Percentiles rank a stretch among this genome's conserved stretches.
These are phyloP conservation scores for Gonapodya prolifera DNA, from an alignment of 192 early-diverging fungal species.

Conservation along the genomic window DNA sequence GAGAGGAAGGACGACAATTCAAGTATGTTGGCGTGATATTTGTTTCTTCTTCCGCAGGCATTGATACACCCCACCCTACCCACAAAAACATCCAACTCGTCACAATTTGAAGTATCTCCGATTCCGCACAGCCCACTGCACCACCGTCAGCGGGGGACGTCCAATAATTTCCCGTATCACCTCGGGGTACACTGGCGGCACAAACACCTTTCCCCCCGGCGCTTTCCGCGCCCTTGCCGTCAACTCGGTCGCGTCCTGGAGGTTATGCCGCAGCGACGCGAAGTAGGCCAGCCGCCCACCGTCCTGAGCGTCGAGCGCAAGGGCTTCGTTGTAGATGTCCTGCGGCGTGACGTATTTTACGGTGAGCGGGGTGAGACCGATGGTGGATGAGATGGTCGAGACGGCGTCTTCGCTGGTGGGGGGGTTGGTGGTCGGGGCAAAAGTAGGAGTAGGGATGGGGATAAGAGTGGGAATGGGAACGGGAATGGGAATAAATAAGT, in stretches of 20 bases:
- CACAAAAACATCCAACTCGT: no score
- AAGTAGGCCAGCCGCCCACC: conserved; percentile 4
- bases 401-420: neutral
- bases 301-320: neutral
- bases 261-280: neutral
- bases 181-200: neutral
- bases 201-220: neutral
- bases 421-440: neutral
- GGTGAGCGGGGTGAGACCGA: neutral
- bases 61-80: no score
- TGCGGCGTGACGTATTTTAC: neutral
- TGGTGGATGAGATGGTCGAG: conserved; percentile 1
- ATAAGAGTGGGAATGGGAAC: no score
- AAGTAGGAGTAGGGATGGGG: no score
- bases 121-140: neutral
- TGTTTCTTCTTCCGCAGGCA: no score
- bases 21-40: no score
- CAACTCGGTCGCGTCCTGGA: neutral
- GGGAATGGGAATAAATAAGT: no score
- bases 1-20: no score
- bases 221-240: neutral
- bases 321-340: neutral
- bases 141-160: neutral
- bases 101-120: neutral
- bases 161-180: neutral